Base-by-base conservation (phyloP, 257 asterid species). In the Phtheirospermum japonicum region DNA sequence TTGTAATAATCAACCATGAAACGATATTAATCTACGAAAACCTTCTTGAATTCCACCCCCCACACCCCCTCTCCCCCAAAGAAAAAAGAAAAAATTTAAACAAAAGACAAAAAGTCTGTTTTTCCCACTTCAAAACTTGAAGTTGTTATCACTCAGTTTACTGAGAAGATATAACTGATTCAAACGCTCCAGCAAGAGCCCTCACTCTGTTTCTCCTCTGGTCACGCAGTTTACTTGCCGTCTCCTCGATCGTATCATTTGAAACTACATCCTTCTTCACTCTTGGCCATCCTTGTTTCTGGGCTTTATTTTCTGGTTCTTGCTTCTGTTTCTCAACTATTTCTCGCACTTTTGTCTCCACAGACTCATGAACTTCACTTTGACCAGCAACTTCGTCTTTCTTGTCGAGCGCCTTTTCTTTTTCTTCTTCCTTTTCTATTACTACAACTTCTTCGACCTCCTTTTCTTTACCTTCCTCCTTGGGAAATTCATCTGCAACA, bases 151-250 rank as follows among this genome's bases (percentile, higher is more conserved):
- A 60, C 77, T 72, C 71, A 34, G 52, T 60, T 19, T 84, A 80
- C 73, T 81, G 91, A 74, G 71, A 70, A 20, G 87, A 76, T 54
- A 84, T 84, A 26, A 84, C 78, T 4, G 78, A 71, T 57, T 82
- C 86, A 55, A 84, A 82, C 4, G 84, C 88, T 48, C 86, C 84
- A n/a, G 87, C 88, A 66, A 84, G 85, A 16, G 92, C 88, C 76
- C 59, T 73, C 70, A 84, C 92, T 66, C 63, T 74, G 75, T 80
- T 81, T 59, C 50, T 68, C 80, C 84, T 77, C 63, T 67, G 77
- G 69, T 79, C 84, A 2, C 72, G 78, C 57, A 77, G 83, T 75
- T 73, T 76, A 71, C 40, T 79, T 33, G 76, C 83, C 14, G 84
- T 82, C 64, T 79, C 87, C 83, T 81, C 84, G 9, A 79, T 79